Base-by-base conservation (phyloP, 768 basidiomycete genomes). In the Collybia nuda region DNA sequence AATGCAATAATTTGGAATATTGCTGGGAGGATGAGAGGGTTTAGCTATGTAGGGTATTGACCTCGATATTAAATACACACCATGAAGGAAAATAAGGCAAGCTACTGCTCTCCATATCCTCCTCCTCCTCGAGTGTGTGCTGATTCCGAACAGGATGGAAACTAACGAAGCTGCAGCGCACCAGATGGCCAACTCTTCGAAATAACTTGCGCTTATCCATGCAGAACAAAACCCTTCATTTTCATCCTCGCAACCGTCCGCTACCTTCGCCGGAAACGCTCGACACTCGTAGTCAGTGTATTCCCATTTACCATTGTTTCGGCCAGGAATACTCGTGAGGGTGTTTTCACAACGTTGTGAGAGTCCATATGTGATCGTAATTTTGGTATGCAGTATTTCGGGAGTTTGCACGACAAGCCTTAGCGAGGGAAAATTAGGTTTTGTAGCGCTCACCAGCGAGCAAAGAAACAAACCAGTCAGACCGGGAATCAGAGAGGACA, bases 91-190 rank as follows among this genome's bases (percentile, higher is more conserved):
- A 11, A 88, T 70, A 8, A 91, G 65, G 14, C 79, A 81, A 6
- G 86, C 86, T 1, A 86, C 84, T 1, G 80, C 84, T 61, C 78
- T 81, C 89, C 89, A 91, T 26, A 90, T 84, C 55, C 89, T 79
- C 51, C 87, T 74, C 56, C 89, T 74, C 44, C 88, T 74, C 14
- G 87, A 87, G 59, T 82, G 82, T 0, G 89, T 89, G 60, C 78
- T 87, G 17, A 88, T 75, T 3, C 89, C 88, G 50, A 90, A 73
- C 37, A 84, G 60, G 42, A 91, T 73, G 6, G 86, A 71, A 0
- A 75, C 59, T 32, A 87, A 66, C 3, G 86, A 79, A 22, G 83
- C 67, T 41, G 70, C 75, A 6, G 79, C 84, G 62, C 86, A 86
- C 2, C 87, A 84, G 26, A 83, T 73, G 39, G 79, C 79, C 8